Evolutionary conservation across 345 rosid genomes (phyloP).

Genomic region (Arabidopsis arenosa): DNA sequence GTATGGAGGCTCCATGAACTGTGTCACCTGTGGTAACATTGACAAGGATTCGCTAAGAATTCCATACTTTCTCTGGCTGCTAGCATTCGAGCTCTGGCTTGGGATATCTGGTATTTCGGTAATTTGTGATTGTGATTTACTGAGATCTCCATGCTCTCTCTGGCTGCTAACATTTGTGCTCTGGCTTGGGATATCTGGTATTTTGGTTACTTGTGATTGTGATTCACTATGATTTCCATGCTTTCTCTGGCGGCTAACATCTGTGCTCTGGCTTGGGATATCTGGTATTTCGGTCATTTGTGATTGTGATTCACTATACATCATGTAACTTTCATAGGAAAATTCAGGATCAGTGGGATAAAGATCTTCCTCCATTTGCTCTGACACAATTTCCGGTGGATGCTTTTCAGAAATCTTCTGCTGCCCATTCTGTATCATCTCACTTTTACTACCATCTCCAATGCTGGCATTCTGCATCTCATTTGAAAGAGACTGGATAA

Average conservation of each 20-base stretch:
- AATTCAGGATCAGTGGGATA: conserved; percentile 55
- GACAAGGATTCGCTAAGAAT: conserved; percentile 46
- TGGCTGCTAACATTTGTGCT: conserved; percentile 46
- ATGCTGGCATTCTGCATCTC: conserved; percentile 67
- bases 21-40: conserved; percentile 55
- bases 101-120: conserved; percentile 44
- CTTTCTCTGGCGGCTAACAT: conserved; percentile 47
- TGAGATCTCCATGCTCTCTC: conserved; percentile 33
- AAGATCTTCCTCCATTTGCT: conserved; percentile 63
- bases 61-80: conserved; percentile 48
- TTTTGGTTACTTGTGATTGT: conserved; percentile 40
- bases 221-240: conserved; percentile 43
- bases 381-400: conserved; percentile 30
- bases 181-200: conserved; percentile 40
- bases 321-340: conserved; percentile 49
- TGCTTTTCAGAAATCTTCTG: conserved; percentile 22
- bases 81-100: conserved; percentile 32
- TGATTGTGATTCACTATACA: conserved; percentile 41
- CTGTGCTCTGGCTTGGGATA: conserved; percentile 36
- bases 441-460: conserved; percentile 44
- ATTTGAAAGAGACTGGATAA: conserved; percentile 60
- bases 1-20: conserved; percentile 73
- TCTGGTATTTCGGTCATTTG: conserved; percentile 39
- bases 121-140: conserved; percentile 41
- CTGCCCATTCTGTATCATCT: conserved; percentile 31